phyloP scores from a whole-genome alignment of 352 stramenopile genomes.

The Vaucheria bursata region DNA sequence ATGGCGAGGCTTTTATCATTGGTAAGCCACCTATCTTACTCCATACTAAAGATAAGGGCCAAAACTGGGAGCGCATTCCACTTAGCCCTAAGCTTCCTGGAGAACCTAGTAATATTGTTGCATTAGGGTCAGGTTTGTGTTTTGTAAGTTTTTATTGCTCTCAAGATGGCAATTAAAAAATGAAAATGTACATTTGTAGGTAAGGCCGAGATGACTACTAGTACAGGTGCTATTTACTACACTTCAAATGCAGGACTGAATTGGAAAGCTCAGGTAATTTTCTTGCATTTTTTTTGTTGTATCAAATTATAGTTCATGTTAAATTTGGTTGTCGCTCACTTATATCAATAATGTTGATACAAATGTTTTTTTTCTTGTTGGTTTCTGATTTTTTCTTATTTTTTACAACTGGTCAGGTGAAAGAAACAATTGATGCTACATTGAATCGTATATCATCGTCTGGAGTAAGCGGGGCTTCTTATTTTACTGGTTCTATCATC shows the following conservation, averaged over 20 bases:
- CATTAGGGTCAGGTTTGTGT: constrained; percentile 54
- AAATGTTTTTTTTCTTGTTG: background rate
- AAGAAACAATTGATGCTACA: constrained; percentile 75
- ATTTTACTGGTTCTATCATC: constrained; percentile 69
- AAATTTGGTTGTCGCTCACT: too few relatives aligned
- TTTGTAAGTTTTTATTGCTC: too few relatives aligned
- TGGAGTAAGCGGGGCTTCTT: constrained; percentile 64
- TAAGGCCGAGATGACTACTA: constrained; percentile 72
- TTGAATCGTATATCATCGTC: constrained; percentile 65
- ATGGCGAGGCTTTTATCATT: constrained; percentile 69
- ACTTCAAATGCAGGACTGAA: constrained; percentile 71
- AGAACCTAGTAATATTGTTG: constrained; percentile 63
- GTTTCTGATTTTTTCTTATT: too few relatives aligned
- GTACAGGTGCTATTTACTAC: constrained; percentile 62
- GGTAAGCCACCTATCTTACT: constrained; percentile 68
- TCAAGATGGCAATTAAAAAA: too few relatives aligned
- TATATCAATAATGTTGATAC: background rate
- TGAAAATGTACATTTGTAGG: constrained; percentile 24
- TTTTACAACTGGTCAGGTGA: constrained; percentile 53
- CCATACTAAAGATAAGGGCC: constrained; percentile 66
- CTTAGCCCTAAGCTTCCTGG: constrained; percentile 68
- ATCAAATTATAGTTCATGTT: too few relatives aligned
- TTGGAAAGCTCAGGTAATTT: constrained; percentile 63
- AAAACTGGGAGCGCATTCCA: constrained; percentile 70
- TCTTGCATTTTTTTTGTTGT: too few relatives aligned